These are phyloP conservation scores for Syzygium jambos DNA, from an alignment of 345 rosid species.

Conservation along the genomic window DNA sequence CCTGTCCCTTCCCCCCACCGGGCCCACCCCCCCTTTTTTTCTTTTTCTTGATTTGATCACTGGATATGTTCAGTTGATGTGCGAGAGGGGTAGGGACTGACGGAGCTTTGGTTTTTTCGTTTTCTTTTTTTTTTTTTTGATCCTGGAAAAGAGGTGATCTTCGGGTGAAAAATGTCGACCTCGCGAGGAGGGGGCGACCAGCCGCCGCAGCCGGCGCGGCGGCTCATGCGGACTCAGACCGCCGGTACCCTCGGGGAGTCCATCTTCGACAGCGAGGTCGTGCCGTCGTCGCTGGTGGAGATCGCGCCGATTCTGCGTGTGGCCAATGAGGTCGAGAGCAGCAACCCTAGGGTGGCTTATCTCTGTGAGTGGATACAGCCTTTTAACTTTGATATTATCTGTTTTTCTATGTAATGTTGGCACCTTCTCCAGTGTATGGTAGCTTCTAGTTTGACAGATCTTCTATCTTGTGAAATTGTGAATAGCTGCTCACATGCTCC, in stretches of 20 bases:
- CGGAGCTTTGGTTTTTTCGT: neutral
- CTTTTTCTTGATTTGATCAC: neutral
- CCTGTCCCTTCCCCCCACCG: too few species aligned
- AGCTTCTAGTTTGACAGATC: neutral
- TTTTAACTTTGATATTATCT: neutral
- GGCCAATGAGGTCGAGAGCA: slow-evolving; percentile 94
- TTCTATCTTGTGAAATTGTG: neutral
- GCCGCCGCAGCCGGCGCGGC: slow-evolving; percentile 33
- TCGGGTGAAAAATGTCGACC: slow-evolving; percentile 31
- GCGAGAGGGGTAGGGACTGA: neutral
- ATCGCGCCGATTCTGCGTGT: slow-evolving; percentile 99
- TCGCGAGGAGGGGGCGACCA: slow-evolving; percentile 45
- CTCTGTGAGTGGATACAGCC: slow-evolving; percentile 52
- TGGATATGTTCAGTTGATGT: neutral
- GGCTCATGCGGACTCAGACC: slow-evolving; percentile 79
- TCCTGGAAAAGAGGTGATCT: neutral
- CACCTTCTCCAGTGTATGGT: neutral
- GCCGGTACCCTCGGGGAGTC: slow-evolving; percentile 86
- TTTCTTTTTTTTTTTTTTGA: neutral
- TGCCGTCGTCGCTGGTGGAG: slow-evolving; percentile 89
- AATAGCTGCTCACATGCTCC: neutral
- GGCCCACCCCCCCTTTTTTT: neutral
- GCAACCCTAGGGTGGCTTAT: slow-evolving; percentile 92
- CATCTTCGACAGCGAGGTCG: slow-evolving; percentile 90
- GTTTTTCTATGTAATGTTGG: neutral